Evolutionary conservation across 257 asterid genomes (phyloP).

Genomic region (Solanum commersonii): DNA sequence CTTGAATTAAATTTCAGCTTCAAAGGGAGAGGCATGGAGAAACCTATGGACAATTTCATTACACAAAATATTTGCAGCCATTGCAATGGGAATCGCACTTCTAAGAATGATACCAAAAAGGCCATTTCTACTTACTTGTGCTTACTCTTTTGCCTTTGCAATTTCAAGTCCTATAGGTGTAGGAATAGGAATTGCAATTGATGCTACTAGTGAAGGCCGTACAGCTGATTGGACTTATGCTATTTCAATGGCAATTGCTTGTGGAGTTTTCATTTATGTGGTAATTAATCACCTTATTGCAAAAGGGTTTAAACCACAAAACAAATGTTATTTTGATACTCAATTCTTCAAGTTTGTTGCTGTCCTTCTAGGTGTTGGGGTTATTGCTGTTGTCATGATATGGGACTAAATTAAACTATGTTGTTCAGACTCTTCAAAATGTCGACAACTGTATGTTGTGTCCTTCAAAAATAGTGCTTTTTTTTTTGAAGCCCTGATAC

Average conservation of each 20-base stretch:
- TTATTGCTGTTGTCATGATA: slow-evolving; percentile 75
- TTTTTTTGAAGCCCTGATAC: background rate
- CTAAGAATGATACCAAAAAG: slow-evolving; percentile 79
- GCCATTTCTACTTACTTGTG: slow-evolving; percentile 52
- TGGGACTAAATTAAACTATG: slow-evolving; percentile 40
- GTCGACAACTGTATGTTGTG: background rate
- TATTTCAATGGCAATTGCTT: slow-evolving; percentile 74
- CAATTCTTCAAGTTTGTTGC: slow-evolving; percentile 66
- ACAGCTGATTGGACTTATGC: slow-evolving; percentile 79
- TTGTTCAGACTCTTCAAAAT: background rate
- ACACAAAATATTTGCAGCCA: slow-evolving; percentile 84
- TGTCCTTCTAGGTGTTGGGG: slow-evolving; percentile 64
- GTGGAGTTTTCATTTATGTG: slow-evolving; percentile 69
- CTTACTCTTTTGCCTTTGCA: slow-evolving; percentile 72
- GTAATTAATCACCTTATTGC: slow-evolving; percentile 73
- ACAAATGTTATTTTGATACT: slow-evolving; percentile 34
- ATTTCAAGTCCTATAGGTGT: slow-evolving; percentile 80
- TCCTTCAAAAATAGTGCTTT: background rate
- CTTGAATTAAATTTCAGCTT: slow-evolving; percentile 19
- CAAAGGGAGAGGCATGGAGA: slow-evolving; percentile 73
- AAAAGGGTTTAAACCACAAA: slow-evolving; percentile 58
- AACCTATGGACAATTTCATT: slow-evolving; percentile 76
- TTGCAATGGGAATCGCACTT: slow-evolving; percentile 90
- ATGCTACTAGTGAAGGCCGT: slow-evolving; percentile 60
- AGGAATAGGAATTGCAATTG: slow-evolving; percentile 82